phyloP scores from a whole-genome alignment of 139 green algal species.

The Chlamydomonas sp. region DNA sequence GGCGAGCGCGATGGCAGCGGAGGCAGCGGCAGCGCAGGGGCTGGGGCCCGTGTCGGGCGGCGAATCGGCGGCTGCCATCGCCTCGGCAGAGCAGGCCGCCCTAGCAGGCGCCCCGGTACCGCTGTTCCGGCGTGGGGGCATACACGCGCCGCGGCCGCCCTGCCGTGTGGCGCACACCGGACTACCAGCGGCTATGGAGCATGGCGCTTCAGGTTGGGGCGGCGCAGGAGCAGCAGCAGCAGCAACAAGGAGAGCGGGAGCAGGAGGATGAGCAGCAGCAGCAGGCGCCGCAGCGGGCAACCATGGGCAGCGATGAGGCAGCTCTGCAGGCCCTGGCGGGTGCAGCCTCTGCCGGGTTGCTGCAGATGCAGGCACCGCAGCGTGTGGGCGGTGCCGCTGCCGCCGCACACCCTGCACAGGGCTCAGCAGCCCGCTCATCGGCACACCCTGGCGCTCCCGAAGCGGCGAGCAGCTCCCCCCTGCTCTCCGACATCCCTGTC shows the following conservation, averaged over 20 bases:
- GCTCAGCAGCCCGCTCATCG: background rate
- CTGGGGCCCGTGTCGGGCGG: background rate
- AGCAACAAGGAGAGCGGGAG: background rate
- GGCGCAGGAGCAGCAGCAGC: slow-evolving; percentile 43
- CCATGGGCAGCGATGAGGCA: no score
- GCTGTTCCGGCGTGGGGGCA: background rate
- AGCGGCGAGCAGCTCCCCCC: background rate
- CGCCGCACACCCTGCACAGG: background rate
- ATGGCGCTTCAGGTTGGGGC: slow-evolving; percentile 63
- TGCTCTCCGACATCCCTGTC: background rate
- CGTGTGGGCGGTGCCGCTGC: background rate
- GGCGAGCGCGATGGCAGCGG: background rate
- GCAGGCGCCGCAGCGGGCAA: background rate
- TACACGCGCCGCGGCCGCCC: slow-evolving; percentile 6
- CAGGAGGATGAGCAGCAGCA: background rate
- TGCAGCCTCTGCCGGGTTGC: no score
- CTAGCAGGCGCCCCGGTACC: background rate
- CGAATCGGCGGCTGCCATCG: background rate
- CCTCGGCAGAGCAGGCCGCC: background rate
- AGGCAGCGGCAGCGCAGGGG: background rate
- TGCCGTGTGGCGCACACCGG: slow-evolving; percentile 62
- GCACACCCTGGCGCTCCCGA: background rate
- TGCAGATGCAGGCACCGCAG: slow-evolving; percentile 8
- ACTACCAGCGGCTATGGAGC: slow-evolving; percentile 66
- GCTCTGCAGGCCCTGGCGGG: no score